Evolutionary conservation across 225 moss, liverwort and hornwort species (phyloP), one percentile per base, ranked within the genome.

Genomic region (Straminergon stramineum): DNA sequence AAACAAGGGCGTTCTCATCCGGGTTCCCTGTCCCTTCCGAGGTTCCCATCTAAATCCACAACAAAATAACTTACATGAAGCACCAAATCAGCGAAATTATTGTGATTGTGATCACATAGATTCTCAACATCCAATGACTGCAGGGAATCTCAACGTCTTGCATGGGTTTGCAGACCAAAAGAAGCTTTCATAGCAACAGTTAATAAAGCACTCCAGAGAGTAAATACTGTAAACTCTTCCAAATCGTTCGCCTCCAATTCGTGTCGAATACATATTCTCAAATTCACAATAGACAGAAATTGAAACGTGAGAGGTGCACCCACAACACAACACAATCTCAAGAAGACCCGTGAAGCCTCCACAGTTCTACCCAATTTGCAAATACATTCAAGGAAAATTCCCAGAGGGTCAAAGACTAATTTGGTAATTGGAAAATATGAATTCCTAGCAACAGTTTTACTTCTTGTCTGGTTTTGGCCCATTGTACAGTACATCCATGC

Each of bases 401-500:
- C 8, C 35, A 43, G 30, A 61, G 55, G 28, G 4, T 43, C 82
- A 53, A 63, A 15, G 39, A 41, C 20, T 28, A 89, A 48, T 57
- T 73, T 51, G 34, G 32, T 18, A 73, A 32, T 65, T n/a, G 65
- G 48, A 76, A 43, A 57, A 70, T 30, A 57, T 35, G 63, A 79
- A 86, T 84, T 69, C 77, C 77, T 48, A 77, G 76, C 56, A 76
- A 56, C 60, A 18, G 12, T 84, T 77, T 91, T 90, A 77, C 87
- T 82, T 73, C 87, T 85, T 58, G 90, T 87, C 87, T 87, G 85
- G 74, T 89, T 89, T 79, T 48, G 85, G 69, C 32, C 82, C 90
- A 90, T 92, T n/a, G 73, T 92, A 92, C 90, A 92, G 32, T 82
- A 63, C 82, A 82, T 79, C 88, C 88, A 89, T 74, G 85, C 78